Conservation (phyloP, 176 grass and related monocot species). For the Avena insularis region DNA sequence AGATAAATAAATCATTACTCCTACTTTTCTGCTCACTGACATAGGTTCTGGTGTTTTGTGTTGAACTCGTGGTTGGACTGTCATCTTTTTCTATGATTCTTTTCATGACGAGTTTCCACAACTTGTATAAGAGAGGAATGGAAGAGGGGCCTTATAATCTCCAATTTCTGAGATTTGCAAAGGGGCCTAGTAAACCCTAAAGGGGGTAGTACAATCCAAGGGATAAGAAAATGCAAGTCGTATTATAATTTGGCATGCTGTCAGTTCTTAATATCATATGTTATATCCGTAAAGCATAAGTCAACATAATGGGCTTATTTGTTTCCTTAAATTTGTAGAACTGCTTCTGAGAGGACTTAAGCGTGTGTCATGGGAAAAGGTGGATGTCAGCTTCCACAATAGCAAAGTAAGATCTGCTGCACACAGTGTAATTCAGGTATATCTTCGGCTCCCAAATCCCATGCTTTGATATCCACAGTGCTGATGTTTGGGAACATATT, state of each 20-base stretch:
- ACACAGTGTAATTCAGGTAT: conserved; percentile 95
- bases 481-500: conserved; percentile 17
- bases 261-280: conserved; percentile 23
- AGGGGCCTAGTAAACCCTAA: no score
- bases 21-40: conserved; percentile 24
- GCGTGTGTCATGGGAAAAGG: conserved; percentile 91
- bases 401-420: conserved; percentile 82
- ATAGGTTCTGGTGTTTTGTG: conserved; percentile 26
- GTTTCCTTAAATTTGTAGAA: conserved; percentile 58
- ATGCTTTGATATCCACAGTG: conserved; percentile 14
- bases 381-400: conserved; percentile 92
- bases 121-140: not conserved
- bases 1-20: conserved; percentile 32
- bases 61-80: conserved; percentile 15
- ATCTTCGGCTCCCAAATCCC: not conserved
- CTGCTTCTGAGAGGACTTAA: conserved; percentile 76
- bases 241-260: conserved; percentile 11
- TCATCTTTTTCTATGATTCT: not conserved
- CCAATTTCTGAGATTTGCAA: no score
- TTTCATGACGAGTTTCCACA: not conserved
- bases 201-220: not conserved
- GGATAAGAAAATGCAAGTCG: conserved; percentile 8
- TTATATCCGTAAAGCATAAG: conserved; percentile 12
- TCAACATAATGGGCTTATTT: conserved; percentile 15
- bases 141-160: no score